phyloP scores from a whole-genome alignment of 345 rosid species.

The Barbarea vulgaris region DNA sequence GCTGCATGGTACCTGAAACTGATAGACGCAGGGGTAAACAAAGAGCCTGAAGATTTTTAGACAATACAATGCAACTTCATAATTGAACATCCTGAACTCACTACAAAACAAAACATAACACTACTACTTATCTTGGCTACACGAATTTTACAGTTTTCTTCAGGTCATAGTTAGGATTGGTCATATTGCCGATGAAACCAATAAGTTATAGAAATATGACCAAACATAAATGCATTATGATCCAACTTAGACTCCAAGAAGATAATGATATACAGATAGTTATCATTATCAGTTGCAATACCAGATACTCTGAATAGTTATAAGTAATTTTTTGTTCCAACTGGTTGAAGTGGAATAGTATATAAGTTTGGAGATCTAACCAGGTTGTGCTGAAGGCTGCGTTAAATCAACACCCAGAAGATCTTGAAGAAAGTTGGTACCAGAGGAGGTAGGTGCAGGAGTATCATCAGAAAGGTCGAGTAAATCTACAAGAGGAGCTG shows the following conservation, averaged over 20 bases:
- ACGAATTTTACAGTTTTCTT: slow-evolving; percentile 3
- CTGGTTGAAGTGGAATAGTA: background rate
- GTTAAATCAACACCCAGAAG: slow-evolving; percentile 85
- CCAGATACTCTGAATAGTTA: background rate
- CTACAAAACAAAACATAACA: slow-evolving; percentile 10
- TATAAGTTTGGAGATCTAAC: slow-evolving; percentile 49
- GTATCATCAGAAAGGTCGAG: slow-evolving; percentile 87
- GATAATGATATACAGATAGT: slow-evolving; percentile 13
- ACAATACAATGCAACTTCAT: slow-evolving; percentile 14
- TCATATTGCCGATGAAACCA: slow-evolving; percentile 1
- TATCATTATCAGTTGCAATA: background rate
- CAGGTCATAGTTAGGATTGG: slow-evolving; percentile 7
- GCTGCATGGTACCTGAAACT: slow-evolving; percentile 55
- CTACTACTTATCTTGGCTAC: slow-evolving; percentile 10
- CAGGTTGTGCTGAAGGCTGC: slow-evolving; percentile 59
- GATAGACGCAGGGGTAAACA: slow-evolving; percentile 17
- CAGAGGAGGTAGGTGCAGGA: slow-evolving; percentile 73
- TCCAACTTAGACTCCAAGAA: slow-evolving; percentile 13
- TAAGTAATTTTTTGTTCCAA: background rate
- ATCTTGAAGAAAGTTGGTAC: slow-evolving; percentile 82
- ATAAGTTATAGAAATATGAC: slow-evolving; percentile 17
- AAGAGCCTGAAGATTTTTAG: slow-evolving; percentile 2
- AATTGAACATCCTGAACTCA: background rate
- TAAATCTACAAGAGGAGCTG: slow-evolving; percentile 86
- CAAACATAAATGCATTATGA: background rate